Conservation (phyloP, 106 monocot genomes). For the Ottelia alismoides region DNA sequence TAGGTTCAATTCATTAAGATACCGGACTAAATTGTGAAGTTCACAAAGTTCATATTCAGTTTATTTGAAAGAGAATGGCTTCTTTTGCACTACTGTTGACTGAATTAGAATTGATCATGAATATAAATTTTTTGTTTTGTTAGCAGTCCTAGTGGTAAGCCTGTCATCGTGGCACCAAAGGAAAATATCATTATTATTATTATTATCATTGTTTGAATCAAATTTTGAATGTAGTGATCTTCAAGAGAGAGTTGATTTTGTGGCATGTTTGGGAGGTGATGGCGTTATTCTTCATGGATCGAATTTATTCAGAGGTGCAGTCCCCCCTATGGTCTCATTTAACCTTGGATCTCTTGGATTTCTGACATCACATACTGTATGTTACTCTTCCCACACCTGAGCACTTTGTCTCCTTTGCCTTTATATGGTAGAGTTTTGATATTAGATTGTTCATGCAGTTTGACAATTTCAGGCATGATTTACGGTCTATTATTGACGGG, state of each 20-base stretch:
- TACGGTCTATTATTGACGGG: conserved; percentile 89
- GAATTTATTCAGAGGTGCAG: conserved; percentile 90
- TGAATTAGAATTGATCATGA: no score
- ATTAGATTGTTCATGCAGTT: conserved; percentile 27
- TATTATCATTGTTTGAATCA: conserved; percentile 1
- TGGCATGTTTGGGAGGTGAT: conserved; percentile 96
- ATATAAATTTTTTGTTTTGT: no score
- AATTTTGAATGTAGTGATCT: conserved; percentile 56
- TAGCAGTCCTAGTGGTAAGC: no score
- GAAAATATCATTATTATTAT: conserved; percentile 3
- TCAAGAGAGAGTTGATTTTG: conserved; percentile 99
- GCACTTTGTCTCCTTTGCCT: neutral
- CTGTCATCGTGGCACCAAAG: no score
- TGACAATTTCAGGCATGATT: conserved; percentile 58
- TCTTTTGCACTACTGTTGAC: no score
- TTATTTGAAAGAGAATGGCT: no score
- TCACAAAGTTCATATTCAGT: no score
- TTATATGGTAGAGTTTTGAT: neutral
- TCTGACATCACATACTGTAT: conserved; percentile 87
- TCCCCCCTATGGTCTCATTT: conserved; percentile 97
- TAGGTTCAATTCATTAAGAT: no score
- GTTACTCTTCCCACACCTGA: conserved; percentile 13
- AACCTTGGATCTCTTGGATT: conserved; percentile 99
- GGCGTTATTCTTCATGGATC: conserved; percentile 97
- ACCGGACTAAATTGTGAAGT: no score